Evolutionary conservation across 2,329 filamentous ascomycete species (phyloP).

Genomic region (Aspergillus ruber): DNA sequence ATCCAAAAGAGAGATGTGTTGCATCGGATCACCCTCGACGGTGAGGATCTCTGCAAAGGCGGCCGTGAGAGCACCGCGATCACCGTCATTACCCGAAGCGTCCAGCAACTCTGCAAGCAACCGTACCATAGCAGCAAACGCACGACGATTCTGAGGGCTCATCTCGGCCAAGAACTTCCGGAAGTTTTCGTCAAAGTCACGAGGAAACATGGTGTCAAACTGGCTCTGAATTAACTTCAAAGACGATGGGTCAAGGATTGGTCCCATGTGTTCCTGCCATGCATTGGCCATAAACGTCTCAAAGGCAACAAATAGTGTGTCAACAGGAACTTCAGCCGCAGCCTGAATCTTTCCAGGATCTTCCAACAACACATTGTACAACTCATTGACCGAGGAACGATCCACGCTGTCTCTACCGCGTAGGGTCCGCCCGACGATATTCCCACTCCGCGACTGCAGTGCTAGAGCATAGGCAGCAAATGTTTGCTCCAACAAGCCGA

Average conservation of each 20-base stretch:
- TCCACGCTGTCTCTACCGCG: constrained; percentile 65
- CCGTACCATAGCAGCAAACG: constrained; percentile 76
- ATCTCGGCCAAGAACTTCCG: constrained; percentile 47
- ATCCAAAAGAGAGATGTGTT: constrained; percentile 84
- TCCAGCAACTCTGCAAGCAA: constrained; percentile 81
- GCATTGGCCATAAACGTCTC: constrained; percentile 86
- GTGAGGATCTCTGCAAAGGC: constrained; percentile 85
- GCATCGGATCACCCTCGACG: constrained; percentile 65
- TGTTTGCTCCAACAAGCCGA: constrained; percentile 73
- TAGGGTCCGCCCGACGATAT: constrained; percentile 71
- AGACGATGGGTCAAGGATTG: constrained; percentile 66
- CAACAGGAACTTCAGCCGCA: constrained; percentile 67
- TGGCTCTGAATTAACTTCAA: constrained; percentile 64
- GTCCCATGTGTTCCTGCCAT: constrained; percentile 83
- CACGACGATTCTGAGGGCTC: constrained; percentile 59
- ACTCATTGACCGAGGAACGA: constrained; percentile 74
- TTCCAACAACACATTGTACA: constrained; percentile 84
- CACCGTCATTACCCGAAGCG: constrained; percentile 83
- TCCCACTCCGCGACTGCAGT: constrained; percentile 77
- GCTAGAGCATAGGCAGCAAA: constrained; percentile 77
- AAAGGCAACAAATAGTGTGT: constrained; percentile 84
- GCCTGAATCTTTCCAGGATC: constrained; percentile 71
- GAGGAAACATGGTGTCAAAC: constrained; percentile 37
- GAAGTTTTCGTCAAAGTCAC: constrained; percentile 53
- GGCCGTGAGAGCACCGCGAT: constrained; percentile 78